A percentile compares a stretch with the other conserved stretches of the same genome.
These are phyloP conservation scores for Phytophthora agathidicida DNA, from an alignment of 352 stramenopile genomes.

Conservation along the genomic window DNA sequence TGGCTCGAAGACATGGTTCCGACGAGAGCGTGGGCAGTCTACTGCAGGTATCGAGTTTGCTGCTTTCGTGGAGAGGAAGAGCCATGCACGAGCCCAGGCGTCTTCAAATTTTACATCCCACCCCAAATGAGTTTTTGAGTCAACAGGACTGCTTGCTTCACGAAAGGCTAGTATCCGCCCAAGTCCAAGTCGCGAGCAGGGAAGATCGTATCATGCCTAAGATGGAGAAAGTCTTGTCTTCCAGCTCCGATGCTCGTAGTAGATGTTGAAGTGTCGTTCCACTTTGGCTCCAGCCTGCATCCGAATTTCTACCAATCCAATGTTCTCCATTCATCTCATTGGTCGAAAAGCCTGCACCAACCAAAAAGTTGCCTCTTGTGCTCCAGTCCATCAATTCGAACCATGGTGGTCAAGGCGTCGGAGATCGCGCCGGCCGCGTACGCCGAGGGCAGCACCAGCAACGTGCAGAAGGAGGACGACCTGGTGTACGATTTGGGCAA, in stretches of 20 bases:
- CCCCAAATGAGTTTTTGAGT: no score
- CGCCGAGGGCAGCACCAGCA: constrained; percentile 60
- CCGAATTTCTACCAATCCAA: constrained; percentile 8
- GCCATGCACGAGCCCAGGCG: neutral
- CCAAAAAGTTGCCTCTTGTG: constrained; percentile 18
- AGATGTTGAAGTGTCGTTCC: no score
- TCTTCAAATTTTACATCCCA: constrained; percentile 21
- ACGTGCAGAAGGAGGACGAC: constrained; percentile 84
- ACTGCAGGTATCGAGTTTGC: constrained; percentile 6
- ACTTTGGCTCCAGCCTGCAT: no score
- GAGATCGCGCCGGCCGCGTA: constrained; percentile 84
- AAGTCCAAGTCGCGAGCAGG: no score
- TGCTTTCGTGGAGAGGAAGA: constrained; percentile 12
- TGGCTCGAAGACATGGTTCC: no score
- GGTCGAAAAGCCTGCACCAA: constrained; percentile 23
- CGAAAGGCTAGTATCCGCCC: no score
- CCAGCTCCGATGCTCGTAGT: no score
- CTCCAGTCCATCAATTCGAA: constrained; percentile 17
- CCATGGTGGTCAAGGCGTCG: constrained; percentile 78
- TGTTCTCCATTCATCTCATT: constrained; percentile 3
- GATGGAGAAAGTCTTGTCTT: no score
- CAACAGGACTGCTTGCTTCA: no score
- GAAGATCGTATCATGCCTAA: no score
- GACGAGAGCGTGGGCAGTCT: constrained; percentile 4
- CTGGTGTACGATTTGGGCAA: constrained; percentile 91